Base-by-base conservation (phyloP, 805 yeast species). In the Phaffomyces thermotolerans region DNA sequence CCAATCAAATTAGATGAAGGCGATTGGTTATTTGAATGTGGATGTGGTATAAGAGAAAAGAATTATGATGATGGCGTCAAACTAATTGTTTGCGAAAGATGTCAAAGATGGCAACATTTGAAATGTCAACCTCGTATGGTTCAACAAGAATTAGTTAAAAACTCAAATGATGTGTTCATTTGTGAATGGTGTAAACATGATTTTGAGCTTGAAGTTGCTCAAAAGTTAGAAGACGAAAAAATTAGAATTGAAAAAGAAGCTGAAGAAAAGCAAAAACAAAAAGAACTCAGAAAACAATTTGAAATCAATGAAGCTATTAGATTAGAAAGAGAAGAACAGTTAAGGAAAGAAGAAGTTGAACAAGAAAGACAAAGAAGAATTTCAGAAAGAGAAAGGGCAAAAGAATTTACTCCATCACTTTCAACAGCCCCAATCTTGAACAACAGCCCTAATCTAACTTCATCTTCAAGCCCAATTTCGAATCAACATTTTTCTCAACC, bases 31-130 rank as follows among this genome's bases (percentile, higher is more conserved):
- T 66, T 66, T 44, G 69, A 66, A 36, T 66, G 70, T 39, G 41
- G 48, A 27, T 65, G 69, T 56, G 68, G 67, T n/a, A 51, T 60
- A 24, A 57, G 59, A 45, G 58, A 57, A 35, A 51, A 56, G 34
- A 61, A 66, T 41, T 63, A 52, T 40, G 70, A 66, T 45, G 69
- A 65, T 49, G 69, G 68, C 14, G 52, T 52, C 14, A 62, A 58
- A 42, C 44, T 64, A 53, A 53, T 64, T 8, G 56, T 53, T 29
- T 66, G 70, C 52, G 64, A 58, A 36, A 61, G 62, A 44, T 66
- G 70, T 48, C 50, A 48, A 15, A 59, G 64, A 50, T 66, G 70
- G 70, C 67, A 65, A 46, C 70, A 66, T 49, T 48, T 53, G 38
- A 59, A 57, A 35, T 65, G 69, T 45, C 70, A 66, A 46, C 54